Evolutionary conservation across 2,329 filamentous ascomycete genomes (phyloP), one percentile per base, ranked within the genome.

Genomic region (Trematosphaeria pertusa): DNA sequence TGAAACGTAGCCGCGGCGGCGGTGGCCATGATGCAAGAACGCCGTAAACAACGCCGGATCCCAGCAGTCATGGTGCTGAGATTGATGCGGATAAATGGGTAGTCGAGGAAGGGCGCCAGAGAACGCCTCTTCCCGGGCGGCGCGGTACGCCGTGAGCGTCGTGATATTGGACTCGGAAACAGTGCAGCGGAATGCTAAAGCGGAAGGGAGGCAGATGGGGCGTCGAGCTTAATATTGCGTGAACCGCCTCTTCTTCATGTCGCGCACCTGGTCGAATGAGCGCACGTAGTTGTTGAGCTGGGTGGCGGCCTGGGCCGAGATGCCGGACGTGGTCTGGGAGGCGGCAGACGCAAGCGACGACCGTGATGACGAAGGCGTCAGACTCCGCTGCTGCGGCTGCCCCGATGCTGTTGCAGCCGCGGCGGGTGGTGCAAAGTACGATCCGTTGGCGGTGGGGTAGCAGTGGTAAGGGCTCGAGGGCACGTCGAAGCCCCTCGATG

Each of bases 271-370:
- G 73, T 97, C 92, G 69, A 97, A 96, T 2, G 88, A 91, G 67
- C 87, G 89, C 58, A 89, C 89, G 73, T 97, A 97, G 58, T 88
- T 87, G 67, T 87, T 85, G 26, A 97, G 82, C 70, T 96, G 91
- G 71, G 84, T 86, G 62, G 85, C 85, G 20, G 89, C 87, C 72
- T 88, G 87, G 56, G 89, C 86, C 3, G 91, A 91, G 55, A 96
- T 78, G 59, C 79, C 78, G 17, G 72, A 71, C 34, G 46, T 56
- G 73, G 41, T 77, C 79, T 65, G 62, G 6, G 64, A 64, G 71
- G 86, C 89, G 58, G 84, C 83, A 20, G 91, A 96, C 67, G 86
- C 89, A 43, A 96, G 82, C 66, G 90, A 95, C 60, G 87, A 88
- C 70, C 92, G 87, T 18, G 91, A 94, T 61, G 88, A 91, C 17